phyloP scores from a whole-genome alignment of 176 grass and related monocot genomes.

The Calamus simplicifolius region DNA sequence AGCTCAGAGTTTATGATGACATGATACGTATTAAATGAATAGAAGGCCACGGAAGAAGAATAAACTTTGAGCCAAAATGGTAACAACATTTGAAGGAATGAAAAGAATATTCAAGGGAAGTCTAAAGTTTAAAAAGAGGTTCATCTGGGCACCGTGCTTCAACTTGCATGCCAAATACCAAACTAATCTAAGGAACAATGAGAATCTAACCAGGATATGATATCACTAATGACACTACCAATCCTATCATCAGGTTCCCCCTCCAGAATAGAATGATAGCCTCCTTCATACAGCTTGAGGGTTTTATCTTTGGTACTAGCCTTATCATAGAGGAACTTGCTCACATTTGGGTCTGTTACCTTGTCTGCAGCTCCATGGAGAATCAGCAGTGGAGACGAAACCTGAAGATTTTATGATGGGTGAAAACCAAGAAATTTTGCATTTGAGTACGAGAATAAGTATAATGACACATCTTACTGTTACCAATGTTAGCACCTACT shows the following conservation, averaged over 20 bases:
- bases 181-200: conserved; percentile 15
- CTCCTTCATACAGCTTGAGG: conserved; percentile 72
- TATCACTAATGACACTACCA: conserved; percentile 57
- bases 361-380: conserved; percentile 92
- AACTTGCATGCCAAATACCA: too few relatives aligned
- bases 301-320: conserved; percentile 71
- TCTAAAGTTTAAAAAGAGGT: too few relatives aligned
- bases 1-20: too few relatives aligned
- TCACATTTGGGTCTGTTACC: conserved; percentile 85
- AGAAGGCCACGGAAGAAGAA: too few relatives aligned
- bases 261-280: conserved; percentile 75
- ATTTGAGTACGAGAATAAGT: neutral
- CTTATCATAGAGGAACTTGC: conserved; percentile 66
- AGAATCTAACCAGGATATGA: conserved; percentile 82
- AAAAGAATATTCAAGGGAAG: too few relatives aligned
- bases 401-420: conserved; percentile 10
- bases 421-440: too few relatives aligned
- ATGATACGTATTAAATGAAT: too few relatives aligned
- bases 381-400: conserved; percentile 75
- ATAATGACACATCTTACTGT: neutral
- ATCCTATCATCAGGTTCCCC: conserved; percentile 81
- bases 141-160: too few relatives aligned
- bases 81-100: too few relatives aligned
- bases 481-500: too few relatives aligned
- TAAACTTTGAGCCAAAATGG: too few relatives aligned